Evolutionary conservation across 164 flowering plant genomes (phyloP).

Genomic region (Vitis riparia): DNA sequence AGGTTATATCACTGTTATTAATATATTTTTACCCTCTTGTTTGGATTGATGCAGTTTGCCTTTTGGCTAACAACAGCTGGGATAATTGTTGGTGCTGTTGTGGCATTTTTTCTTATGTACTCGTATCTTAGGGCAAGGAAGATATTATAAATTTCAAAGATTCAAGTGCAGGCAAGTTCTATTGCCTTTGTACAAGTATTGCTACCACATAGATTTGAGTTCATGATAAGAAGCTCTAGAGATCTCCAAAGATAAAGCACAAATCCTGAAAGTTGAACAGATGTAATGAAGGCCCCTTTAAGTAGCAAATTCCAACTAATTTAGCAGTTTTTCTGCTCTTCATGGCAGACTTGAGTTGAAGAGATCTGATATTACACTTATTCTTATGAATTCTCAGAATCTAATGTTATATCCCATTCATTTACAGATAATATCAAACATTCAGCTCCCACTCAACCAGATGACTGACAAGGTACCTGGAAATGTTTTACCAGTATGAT

Average conservation of each 20-base stretch:
- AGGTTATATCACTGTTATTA: background rate
- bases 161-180: constrained; percentile 11
- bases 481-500: background rate
- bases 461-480: no score
- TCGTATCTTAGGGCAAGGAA: constrained; percentile 70
- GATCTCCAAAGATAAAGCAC: background rate
- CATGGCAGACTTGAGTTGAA: no score
- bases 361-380: no score
- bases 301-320: no score
- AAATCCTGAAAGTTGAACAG: no score
- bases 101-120: constrained; percentile 77
- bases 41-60: constrained; percentile 64
- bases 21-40: background rate
- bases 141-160: constrained; percentile 42
- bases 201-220: background rate
- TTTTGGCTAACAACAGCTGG: constrained; percentile 94
- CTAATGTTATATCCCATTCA: background rate
- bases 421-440: background rate
- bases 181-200: background rate
- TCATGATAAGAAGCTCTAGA: background rate
- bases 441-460: no score
- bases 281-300: no score
- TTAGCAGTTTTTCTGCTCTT: no score
- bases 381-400: background rate
- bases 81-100: constrained; percentile 71